Evolutionary conservation across 257 asterid genomes (phyloP).

Genomic region (Asclepias syriaca): DNA sequence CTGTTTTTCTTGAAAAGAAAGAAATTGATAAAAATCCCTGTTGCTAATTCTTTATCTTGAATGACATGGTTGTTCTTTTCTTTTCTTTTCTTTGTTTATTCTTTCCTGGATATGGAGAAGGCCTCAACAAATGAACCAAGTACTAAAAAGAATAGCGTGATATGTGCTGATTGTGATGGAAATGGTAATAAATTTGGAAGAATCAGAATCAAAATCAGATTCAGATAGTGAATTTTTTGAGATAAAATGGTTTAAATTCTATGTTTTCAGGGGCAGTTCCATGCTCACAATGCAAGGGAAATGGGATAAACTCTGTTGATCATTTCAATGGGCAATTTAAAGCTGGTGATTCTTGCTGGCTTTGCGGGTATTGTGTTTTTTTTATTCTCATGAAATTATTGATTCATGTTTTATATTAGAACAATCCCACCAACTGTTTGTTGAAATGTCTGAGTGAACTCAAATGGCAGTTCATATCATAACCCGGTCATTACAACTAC

Average conservation of each 20-base stretch:
- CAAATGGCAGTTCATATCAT: neutral
- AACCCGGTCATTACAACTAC: neutral
- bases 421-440: neutral
- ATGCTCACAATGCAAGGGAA: conserved; percentile 69
- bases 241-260: no score
- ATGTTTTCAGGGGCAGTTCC: conserved; percentile 38
- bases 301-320: conserved; percentile 59
- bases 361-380: conserved; percentile 56
- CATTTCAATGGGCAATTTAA: conserved; percentile 76
- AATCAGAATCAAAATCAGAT: no score
- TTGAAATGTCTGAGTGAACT: neutral
- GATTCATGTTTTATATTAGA: neutral
- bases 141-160: conserved; percentile 21
- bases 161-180: conserved; percentile 36
- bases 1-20: no score
- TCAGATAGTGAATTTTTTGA: no score
- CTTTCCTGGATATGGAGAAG: conserved; percentile 1
- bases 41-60: neutral
- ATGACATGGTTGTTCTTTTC: neutral
- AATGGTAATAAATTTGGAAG: conserved; percentile 12
- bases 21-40: no score
- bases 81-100: neutral
- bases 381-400: no score
- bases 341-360: conserved; percentile 80
- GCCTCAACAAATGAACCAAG: conserved; percentile 25